phyloP scores from a whole-genome alignment of 768 basidiomycete species.

The Lactarius quietus region DNA sequence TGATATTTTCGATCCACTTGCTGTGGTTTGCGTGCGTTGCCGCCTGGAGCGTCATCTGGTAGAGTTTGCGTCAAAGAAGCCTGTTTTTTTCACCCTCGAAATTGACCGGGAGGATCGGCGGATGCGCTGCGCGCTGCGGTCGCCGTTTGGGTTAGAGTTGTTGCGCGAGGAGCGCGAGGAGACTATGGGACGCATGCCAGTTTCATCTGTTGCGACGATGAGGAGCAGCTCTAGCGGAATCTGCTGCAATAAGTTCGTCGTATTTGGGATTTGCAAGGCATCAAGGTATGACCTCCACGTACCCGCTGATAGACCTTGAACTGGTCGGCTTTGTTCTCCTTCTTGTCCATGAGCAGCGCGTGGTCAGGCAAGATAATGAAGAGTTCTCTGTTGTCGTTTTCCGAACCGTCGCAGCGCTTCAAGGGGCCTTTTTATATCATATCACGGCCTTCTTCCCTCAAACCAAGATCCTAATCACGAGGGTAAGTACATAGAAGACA shows the following conservation, averaged over 20 bases:
- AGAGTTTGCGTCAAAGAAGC: too few relatives aligned
- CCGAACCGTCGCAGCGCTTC: constrained; percentile 42
- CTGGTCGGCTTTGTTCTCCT: constrained; percentile 90
- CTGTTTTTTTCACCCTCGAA: too few relatives aligned
- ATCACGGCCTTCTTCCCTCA: too few relatives aligned
- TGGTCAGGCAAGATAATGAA: constrained; percentile 96
- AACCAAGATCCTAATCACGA: too few relatives aligned
- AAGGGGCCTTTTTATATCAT: too few relatives aligned
- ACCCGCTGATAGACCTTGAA: constrained; percentile 92
- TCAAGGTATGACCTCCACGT: constrained; percentile 32
- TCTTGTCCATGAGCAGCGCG: constrained; percentile 89
- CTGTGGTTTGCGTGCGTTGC: constrained; percentile 77
- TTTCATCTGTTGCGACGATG: constrained; percentile 75
- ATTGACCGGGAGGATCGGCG: constrained; percentile 25
- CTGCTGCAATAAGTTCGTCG: constrained; percentile 65
- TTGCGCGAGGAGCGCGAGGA: constrained; percentile 40
- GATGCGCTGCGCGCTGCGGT: constrained; percentile 38
- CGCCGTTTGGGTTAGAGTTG: constrained; percentile 35
- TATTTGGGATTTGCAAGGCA: too few relatives aligned
- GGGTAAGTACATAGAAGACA: too few relatives aligned
- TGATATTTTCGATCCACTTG: constrained; percentile 93
- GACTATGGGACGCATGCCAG: constrained; percentile 28
- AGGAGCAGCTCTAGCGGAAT: constrained; percentile 92
- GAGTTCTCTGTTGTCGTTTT: constrained; percentile 81
- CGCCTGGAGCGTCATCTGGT: constrained; percentile 84